Evolutionary conservation across 192 early-diverging fungal genomes (phyloP), one percentile per base, ranked within the genome.

Genomic region (Pilaira anomala): DNA sequence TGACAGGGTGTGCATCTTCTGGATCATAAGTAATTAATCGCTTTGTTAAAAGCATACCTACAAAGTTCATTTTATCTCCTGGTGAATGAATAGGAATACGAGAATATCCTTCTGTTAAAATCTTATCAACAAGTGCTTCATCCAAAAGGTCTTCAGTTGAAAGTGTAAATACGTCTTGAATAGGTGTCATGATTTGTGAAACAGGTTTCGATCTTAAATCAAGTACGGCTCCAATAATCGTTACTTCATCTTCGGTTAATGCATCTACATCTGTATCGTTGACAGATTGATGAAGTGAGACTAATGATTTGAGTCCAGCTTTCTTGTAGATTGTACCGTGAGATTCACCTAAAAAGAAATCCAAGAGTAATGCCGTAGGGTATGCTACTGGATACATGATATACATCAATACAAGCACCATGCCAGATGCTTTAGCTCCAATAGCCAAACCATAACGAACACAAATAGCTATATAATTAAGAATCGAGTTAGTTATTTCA

Each of bases 321-420:
- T 86, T 85, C 33, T 89, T 83, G 68, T 96, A 98, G 12, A 91
- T 86, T n/a, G 88, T 90, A 40, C 94, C 93, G 58, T 93, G 88
- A 58, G 86, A 83, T 42, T 91, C 82, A 1, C 96, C 96, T 44
- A 98, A 66, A 39, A 92, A 78, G 41, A 75, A 87, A 71, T 98
- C 96, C 33, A 98, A 80, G 2, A 97, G 69, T 58, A 84, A 64
- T 6, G 94, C 88, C 30, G 95, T 94, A 5, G 96, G 96, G 62
- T 91, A 94, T 1, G 91, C 86, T 1, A 87, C 52, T 0, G 90
- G 90, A 6, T 81, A 81, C 76, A 87, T 73, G 8, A 89, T 39
- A 30, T 82, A 86, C 76, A 87, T 87, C 28, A 91, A 48, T 5
- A 76, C 45, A 28, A 87, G 76, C 41, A 91, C 86, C 71, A 85